Base-by-base conservation (phyloP, 768 basidiomycete species). In the Lactifluus pinguis region DNA sequence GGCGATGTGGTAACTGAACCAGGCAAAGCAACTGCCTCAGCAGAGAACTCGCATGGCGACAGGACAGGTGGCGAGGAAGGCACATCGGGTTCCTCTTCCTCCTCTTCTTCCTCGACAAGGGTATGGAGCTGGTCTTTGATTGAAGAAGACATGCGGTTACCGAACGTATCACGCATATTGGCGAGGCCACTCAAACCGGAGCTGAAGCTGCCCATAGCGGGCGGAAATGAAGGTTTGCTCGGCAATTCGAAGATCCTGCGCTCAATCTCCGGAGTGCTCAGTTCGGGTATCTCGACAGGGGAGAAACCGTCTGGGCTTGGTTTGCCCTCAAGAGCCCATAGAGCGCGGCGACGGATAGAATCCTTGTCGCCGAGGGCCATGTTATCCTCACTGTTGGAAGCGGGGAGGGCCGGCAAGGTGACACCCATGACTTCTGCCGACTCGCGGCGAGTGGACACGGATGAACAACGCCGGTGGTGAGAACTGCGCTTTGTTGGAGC, bases 361-460 rank as follows among this genome's bases (percentile, higher is more conserved):
- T 89, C 87, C 73, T 82, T 84, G 66, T 88, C 86, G 34, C 83
- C 85, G 29, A 85, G 67, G 64, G 82, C 85, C 67, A 87, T 74
- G 66, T 83, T 83, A 69, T 87, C 84, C 36, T 90, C 85, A 1
- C 83, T 77, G 30, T 76, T 75, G 2, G 82, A 80, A 9, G 79
- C 67, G 6, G 84, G 82, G 29, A 90, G 78, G 62, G 85, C 83
- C 13, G 87, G 84, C 42, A 89, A 75, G 25, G 86, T 74, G 13
- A 90, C 81, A 30, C 91, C 90, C 89, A 95, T 94, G 69, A 95
- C 76, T 68, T 95, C 93, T 17, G 91, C 87, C 19, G 91, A 93
- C 75, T 95, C 93, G 65, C 80, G 81, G 62, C 92, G 85, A 44
- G 92, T 95, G 10, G 93, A 92, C 30, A 95, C 90, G 29, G 89